Evolutionary conservation across 495 filamentous ascomycete species (phyloP), one percentile per base, ranked within the genome.

Genomic region (Sphaerosporella brunnea): DNA sequence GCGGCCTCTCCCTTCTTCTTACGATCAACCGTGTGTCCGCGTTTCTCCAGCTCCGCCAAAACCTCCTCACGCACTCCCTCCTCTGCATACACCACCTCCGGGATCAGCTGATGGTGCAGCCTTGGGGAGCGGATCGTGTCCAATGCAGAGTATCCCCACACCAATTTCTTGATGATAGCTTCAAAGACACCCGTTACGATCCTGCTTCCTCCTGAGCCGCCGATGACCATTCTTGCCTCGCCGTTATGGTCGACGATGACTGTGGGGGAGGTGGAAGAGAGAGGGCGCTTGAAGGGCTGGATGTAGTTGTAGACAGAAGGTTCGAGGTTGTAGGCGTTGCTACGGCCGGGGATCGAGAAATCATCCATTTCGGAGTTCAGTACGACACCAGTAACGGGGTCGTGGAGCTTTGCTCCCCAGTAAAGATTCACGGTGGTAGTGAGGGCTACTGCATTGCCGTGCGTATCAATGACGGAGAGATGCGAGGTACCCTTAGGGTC

Each of bases 181-280:
- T 60, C 40, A 46, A 61, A 60, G 10, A 61, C 58, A 5, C 57
- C 53, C 10, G 58, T 61, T 2, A 61, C 57, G 21, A 61, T 61
- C 26, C 57, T 50, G 2, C 50, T 55, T 4, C 58, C 58, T 3
- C 58, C 58, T 8, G 50, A 54, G 3, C 47, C 58, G 19, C 58
- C 58, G 19, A 61, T 47, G 8, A 61, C 49, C 10, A 61, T 45
- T 2, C 47, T 46, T 0, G 54, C 49, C 4, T 24, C 34, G 13
- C 58, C 58, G 8, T 53, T 30, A 1, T 25, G 15, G 18, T 56
- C 47, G 1, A 54, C 45, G 18, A 59, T 20, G 23, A 61, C 57
- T 1, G 57, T 57, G 13, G 58, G 58, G 8, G 57, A 45, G 11
- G 37, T 53, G 16, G 53, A 57, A 5, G 57, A 60, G 20, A 61